These are phyloP conservation scores for Xylaria digitata DNA, from an alignment of 2,329 filamentous ascomycete species.

Conservation along the genomic window DNA sequence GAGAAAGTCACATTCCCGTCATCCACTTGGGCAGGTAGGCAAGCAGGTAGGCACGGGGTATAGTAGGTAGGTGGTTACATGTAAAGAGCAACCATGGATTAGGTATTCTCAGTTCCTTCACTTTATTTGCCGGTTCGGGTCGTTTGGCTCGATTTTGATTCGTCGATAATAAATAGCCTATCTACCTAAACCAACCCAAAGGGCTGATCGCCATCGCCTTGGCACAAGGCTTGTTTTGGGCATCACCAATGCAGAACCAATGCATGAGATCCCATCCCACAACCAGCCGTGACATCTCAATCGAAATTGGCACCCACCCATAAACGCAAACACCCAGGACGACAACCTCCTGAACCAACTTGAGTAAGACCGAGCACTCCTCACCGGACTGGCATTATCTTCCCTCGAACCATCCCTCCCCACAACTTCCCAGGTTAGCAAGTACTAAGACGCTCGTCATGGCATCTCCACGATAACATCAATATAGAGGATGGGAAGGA, in stretches of 20 bases:
- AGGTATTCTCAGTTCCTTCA: not conserved
- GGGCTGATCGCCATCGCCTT: constrained; percentile 24
- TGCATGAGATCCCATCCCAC: constrained; percentile 7
- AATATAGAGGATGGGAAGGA: constrained; percentile 1
- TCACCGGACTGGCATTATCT: not conserved
- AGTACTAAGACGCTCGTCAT: not conserved
- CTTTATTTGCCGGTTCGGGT: constrained; percentile 30
- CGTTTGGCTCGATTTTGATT: constrained; percentile 24
- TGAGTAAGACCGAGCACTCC: not conserved
- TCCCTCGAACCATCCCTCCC: not conserved
- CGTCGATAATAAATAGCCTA: constrained; percentile 9
- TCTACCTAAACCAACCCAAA: not conserved
- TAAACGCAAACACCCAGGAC: not conserved
- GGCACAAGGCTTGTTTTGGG: constrained; percentile 33
- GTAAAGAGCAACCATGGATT: constrained; percentile 8
- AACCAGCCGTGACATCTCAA: not conserved
- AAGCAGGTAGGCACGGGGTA: not conserved
- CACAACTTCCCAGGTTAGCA: not conserved
- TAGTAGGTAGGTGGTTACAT: not conserved
- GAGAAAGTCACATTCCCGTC: not conserved
- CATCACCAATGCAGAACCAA: constrained; percentile 7
- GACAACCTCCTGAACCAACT: not conserved
- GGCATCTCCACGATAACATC: constrained; percentile 9
- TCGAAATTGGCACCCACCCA: constrained; percentile 2
- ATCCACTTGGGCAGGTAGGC: not conserved